Conservation (phyloP, 2,329 filamentous ascomycete genomes). For the Cladorrhinum sp. region DNA sequence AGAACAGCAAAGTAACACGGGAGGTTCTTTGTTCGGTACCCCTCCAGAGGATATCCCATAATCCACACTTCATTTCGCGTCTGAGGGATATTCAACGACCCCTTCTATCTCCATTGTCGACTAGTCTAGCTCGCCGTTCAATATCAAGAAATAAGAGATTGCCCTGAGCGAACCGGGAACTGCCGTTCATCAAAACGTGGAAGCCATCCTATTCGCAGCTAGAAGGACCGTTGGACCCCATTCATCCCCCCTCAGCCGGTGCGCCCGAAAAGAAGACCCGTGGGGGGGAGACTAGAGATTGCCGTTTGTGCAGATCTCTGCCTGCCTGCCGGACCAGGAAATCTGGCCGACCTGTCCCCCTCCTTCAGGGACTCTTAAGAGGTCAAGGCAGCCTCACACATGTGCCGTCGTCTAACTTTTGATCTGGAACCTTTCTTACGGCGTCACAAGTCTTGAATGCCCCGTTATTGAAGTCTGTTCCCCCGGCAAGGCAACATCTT, state of each 20-base stretch:
- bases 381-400: background rate
- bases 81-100: background rate
- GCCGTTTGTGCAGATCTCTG: conserved; percentile 14
- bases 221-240: background rate
- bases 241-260: background rate
- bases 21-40: background rate
- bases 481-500: background rate
- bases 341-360: background rate
- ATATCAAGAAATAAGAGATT: background rate
- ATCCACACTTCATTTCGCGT: background rate
- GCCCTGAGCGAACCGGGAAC: background rate
- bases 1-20: background rate
- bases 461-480: background rate
- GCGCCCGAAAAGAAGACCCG: background rate
- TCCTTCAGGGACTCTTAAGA: background rate
- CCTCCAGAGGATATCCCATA: background rate
- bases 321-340: background rate
- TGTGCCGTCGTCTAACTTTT: background rate
- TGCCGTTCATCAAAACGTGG: background rate
- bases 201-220: background rate
- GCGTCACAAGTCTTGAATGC: background rate
- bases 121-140: background rate
- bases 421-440: background rate
- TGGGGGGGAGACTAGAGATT: conserved; percentile 1
- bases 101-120: background rate